Evolutionary conservation across 192 early-diverging fungal genomes (phyloP).

Genomic region (Dissophora ornata): DNA sequence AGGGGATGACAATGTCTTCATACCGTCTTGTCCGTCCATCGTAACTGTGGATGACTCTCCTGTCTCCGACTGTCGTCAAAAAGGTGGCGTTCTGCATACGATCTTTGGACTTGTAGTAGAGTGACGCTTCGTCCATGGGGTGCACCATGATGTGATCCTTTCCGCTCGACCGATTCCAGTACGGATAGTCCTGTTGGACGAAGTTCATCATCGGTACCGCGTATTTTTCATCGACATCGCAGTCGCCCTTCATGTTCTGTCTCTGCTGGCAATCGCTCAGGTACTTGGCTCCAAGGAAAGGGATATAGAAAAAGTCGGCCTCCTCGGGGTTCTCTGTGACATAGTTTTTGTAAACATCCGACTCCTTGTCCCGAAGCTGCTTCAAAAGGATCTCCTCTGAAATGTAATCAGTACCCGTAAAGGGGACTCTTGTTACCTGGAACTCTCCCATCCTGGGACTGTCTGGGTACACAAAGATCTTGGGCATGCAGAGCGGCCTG

Average conservation of each 20-base stretch:
- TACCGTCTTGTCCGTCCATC: conserved; percentile 39
- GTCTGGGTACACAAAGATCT: conserved; percentile 31
- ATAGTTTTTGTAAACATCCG: conserved; percentile 52
- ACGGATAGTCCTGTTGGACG: conserved; percentile 51
- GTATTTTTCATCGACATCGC: conserved; percentile 56
- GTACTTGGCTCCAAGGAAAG: conserved; percentile 60
- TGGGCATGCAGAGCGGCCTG: conserved; percentile 18
- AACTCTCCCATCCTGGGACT: conserved; percentile 20
- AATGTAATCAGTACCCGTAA: neutral
- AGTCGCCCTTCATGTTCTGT: conserved; percentile 31
- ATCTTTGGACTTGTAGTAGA: conserved; percentile 49
- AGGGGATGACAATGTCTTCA: conserved; percentile 59
- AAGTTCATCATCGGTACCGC: conserved; percentile 58
- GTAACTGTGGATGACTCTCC: conserved; percentile 21
- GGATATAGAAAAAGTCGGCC: conserved; percentile 61
- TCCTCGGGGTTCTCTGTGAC: conserved; percentile 60
- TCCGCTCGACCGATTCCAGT: conserved; percentile 56
- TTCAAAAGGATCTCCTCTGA: conserved; percentile 38
- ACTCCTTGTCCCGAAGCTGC: conserved; percentile 43
- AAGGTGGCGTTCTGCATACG: conserved; percentile 52
- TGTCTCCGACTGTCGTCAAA: conserved; percentile 61
- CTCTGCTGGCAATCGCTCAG: conserved; percentile 57
- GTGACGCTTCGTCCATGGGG: conserved; percentile 55
- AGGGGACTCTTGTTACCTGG: neutral
- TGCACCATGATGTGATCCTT: conserved; percentile 60